phyloP scores from a whole-genome alignment of 1,284 basidiomycete species.

The Stereum hirsutum region DNA sequence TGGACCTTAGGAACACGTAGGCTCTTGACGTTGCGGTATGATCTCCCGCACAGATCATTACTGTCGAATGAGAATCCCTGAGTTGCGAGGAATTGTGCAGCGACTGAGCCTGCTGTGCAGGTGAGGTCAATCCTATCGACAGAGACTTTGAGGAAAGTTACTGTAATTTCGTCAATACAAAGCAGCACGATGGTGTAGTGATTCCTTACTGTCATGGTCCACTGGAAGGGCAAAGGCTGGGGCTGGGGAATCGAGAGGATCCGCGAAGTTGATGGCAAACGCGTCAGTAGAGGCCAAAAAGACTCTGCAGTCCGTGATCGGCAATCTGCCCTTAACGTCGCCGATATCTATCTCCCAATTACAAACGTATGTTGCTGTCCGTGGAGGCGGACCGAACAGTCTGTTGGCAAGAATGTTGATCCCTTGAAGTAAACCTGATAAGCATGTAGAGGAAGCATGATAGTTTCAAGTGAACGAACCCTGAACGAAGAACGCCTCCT shows the following conservation, averaged over 20 bases:
- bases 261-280: slow-evolving; percentile 64
- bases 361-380: slow-evolving; percentile 80
- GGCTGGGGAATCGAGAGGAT: slow-evolving; percentile 75
- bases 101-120: slow-evolving; percentile 42
- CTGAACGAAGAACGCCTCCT: slow-evolving; percentile 51
- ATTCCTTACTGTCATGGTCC: slow-evolving; percentile 66
- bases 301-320: slow-evolving; percentile 44
- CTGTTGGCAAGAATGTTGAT: slow-evolving; percentile 77
- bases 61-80: slow-evolving; percentile 55
- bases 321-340: slow-evolving; percentile 46
- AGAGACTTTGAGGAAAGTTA: slow-evolving; percentile 65
- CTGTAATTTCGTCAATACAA: slow-evolving; percentile 22
- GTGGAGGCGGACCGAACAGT: slow-evolving; percentile 80
- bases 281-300: slow-evolving; percentile 46
- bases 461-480: slow-evolving; percentile 27
- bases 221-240: slow-evolving; percentile 50
- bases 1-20: slow-evolving; percentile 42
- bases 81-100: slow-evolving; percentile 47
- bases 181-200: neutral
- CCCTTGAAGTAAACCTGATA: slow-evolving; percentile 31
- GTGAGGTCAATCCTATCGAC: slow-evolving; percentile 45
- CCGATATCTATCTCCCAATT: slow-evolving; percentile 81
- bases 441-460: neutral
- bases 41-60: slow-evolving; percentile 65
- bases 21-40: slow-evolving; percentile 51